These are phyloP conservation scores for Letharia lupina DNA, from an alignment of 495 filamentous ascomycete species.

Conservation along the genomic window DNA sequence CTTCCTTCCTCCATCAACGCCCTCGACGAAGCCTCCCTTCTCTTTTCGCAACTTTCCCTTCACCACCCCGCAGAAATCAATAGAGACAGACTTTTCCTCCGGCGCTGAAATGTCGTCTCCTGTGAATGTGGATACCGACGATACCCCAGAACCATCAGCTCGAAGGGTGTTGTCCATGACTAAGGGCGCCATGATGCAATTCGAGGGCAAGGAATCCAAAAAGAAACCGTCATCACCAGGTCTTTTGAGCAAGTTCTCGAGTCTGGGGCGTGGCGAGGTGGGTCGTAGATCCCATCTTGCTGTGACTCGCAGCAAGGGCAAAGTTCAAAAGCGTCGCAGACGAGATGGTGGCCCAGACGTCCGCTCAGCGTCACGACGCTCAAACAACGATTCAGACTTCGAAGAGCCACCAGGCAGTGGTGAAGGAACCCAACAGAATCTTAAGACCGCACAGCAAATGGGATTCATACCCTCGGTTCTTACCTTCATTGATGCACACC, in stretches of 20 bases:
- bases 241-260: conserved; percentile 40
- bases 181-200: conserved; percentile 32
- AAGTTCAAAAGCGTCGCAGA: conserved; percentile 46
- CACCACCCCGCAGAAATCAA: conserved; percentile 66
- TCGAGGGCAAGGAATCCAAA: conserved; percentile 36
- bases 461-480: conserved; percentile 26
- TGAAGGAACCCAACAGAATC: conserved; percentile 24
- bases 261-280: conserved; percentile 52
- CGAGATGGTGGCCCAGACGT: conserved; percentile 40
- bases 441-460: conserved; percentile 15
- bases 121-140: conserved; percentile 59
- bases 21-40: neutral
- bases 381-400: conserved; percentile 55
- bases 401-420: conserved; percentile 28
- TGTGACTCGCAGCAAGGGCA: conserved; percentile 1
- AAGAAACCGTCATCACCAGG: conserved; percentile 40
- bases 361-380: conserved; percentile 34
- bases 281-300: conserved; percentile 40
- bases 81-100: conserved; percentile 63
- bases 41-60: conserved; percentile 45
- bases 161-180: conserved; percentile 34
- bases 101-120: conserved; percentile 75
- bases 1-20: neutral
- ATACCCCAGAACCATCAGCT: conserved; percentile 53
- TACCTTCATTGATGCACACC: conserved; percentile 64